Base-by-base conservation (phyloP, 2,329 filamentous ascomycete genomes). In the Botrytis aclada region DNA sequence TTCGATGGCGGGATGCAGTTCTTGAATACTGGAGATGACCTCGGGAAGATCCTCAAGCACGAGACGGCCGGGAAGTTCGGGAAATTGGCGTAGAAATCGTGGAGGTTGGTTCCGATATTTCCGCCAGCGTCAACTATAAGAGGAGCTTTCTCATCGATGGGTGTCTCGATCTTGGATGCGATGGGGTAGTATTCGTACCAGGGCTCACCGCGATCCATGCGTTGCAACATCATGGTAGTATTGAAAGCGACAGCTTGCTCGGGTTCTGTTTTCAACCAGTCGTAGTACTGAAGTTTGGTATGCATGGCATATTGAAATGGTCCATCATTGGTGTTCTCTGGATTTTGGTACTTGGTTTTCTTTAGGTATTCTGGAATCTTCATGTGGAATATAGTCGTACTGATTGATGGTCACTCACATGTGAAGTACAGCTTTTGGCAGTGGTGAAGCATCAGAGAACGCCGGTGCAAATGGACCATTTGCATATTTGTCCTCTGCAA, bases 1-100 rank as follows among this genome's bases (percentile, higher is more conserved):
- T 54, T 77, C 77, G 64, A 83, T 79, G 45, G 77, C 37, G 14
- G 70, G 41, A 37, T 62, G 41, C 8, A 74, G 56, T 20, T 75
- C 51, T 29, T 62, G 63, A 25, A 72, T 72, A 22, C 71, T 43
- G 22, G 66, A 56, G 20, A 76, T 74, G 39, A 72, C 70, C 10
- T 51, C 10, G 1, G 72, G 72, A 4, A 74, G 51, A 41, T 76
- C 74, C 43, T 76, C 74, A 25, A 76, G 61, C 5, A 75, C 64
- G 16, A 76, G 37, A 6, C 43, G 47, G 6, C 74, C 74, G 4
- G 71, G 61, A n/a, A 74, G 47, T 22, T 72, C 47, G 74, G 74
- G 32, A 69, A 71, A 4, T n/a, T 22, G 8, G 22, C 16, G 32
- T 74, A 43, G 32, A 76, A 75, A 6, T 39, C 65, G 8, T 37